Base-by-base conservation (phyloP, 192 early-diverging fungal species). In the Geosiphon pyriformis region DNA sequence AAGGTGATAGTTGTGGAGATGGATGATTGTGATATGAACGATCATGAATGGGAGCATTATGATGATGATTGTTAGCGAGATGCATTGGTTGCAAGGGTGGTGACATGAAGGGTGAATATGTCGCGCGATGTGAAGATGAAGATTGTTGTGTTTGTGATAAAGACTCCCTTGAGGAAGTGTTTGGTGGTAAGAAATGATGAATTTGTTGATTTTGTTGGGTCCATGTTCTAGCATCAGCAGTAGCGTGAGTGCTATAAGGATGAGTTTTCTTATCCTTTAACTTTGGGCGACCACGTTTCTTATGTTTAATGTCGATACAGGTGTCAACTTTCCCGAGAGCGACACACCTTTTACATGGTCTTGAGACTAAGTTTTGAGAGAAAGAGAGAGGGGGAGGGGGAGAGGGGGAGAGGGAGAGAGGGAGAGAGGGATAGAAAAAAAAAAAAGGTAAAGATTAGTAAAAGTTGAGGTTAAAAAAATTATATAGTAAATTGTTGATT, bases 261-360 rank as follows among this genome's bases (percentile, higher is more conserved):
- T 75, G 55, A 50, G 72, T 35, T 73, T 78, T 52, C 64, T 82
- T 87, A 65, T 88, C 86, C 63, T 85, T 78, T 51, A 87, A 73
- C 61, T 87, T 88, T 49, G 93, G 93, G 8, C 93, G 79, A 32
- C 93, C 93, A 61, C 93, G 80, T 62, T 88, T 90, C 72, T 94
- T 94, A 76, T 92, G 90, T 77, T 89, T 85, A 35, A 92, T 88
- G 72, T 94, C 93, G n/a, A 85, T 77, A 69, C 93, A 94, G 15
- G 87, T 85, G 67, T 90, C 90, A 31, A 81, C 78, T 72, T 87
- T 89, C 31, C 84, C 85, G 27, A 90, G 66, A 7, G 85, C 78
- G 20, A 86, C 78, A 72, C 93, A 94, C 34, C 90, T 76, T 68
- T 83, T 84, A 72, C 93, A 94, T 6, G 93, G 93, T 27, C 93